Evolutionary conservation across 164 flowering plant species (phyloP).

Genomic region (Aristolochia contorta): DNA sequence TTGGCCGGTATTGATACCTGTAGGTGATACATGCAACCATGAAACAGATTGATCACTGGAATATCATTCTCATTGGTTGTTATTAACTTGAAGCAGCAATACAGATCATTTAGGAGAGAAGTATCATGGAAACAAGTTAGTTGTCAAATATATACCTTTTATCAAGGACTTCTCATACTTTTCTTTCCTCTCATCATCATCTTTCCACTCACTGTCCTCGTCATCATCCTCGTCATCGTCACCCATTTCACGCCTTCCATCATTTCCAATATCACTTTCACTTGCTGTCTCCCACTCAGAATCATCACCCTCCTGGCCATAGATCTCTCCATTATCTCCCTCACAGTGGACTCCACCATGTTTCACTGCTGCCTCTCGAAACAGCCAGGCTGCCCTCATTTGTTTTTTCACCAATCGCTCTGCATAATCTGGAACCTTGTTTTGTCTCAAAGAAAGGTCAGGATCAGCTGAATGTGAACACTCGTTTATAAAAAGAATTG

Average conservation of each 20-base stretch:
- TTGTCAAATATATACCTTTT: slow-evolving; percentile 43
- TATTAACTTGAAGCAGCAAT: neutral
- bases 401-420: slow-evolving; percentile 94
- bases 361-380: slow-evolving; percentile 81
- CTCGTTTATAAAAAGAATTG: slow-evolving; percentile 87
- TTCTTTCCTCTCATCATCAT: slow-evolving; percentile 51
- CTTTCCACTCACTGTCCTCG: slow-evolving; percentile 61
- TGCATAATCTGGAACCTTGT: slow-evolving; percentile 97
- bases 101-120: neutral
- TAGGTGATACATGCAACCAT: neutral
- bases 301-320: slow-evolving; percentile 76
- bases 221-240: slow-evolving; percentile 32
- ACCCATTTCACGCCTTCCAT: slow-evolving; percentile 57
- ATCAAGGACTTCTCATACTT: slow-evolving; percentile 45
- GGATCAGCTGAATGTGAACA: slow-evolving; percentile 92
- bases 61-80: neutral
- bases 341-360: slow-evolving; percentile 78
- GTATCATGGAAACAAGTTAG: neutral
- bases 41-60: neutral
- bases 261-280: slow-evolving; percentile 92
- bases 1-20: no score
- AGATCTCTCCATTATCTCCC: slow-evolving; percentile 52
- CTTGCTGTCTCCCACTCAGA: slow-evolving; percentile 99
- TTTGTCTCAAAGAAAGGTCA: slow-evolving; percentile 75
- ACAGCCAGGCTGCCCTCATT: slow-evolving; percentile 98